Evolutionary conservation across 2,329 filamentous ascomycete species (phyloP), one percentile per base, ranked within the genome.

Genomic region (Podosphaera fusca): DNA sequence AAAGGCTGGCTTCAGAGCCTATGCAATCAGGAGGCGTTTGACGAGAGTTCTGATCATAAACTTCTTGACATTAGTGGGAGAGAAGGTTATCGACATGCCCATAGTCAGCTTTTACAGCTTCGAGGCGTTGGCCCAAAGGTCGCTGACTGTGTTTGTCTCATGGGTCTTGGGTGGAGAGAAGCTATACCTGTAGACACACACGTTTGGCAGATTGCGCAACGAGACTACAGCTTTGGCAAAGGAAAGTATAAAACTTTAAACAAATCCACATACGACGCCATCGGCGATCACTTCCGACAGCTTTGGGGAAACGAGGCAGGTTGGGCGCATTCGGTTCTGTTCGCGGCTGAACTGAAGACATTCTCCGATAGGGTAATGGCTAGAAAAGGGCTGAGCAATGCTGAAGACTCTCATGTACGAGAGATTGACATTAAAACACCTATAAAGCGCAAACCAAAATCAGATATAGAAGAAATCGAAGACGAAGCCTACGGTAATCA

Each of bases 311-410:
- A 84, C 58, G 86, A 96, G 64, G 92, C 92, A 1, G 92, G 92
- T 0, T 98, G 94, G 94, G 92, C 94, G 8, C 92, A 98, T 71
- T 94, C 87, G 2, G 92, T 98, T 7, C 74, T 98, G 10, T 98
- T 98, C 66, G 94, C 92, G 0, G 94, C 92, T 0, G 89, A 98
- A 66, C 69, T 98, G 58, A 85, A 80, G 65, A 79, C 86, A 0
- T 96, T 96, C 65, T 83, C 88, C 0, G 84, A 86, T 73, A 61
- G 63, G 33, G 38, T 42, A 67, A 66, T 61, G 34, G 69, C 72
- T 1, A 69, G 66, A 3, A 75, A 76, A 63, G 67, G 67, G 7
- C 72, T 75, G 61, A 64, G 77, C 30, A 72, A 76, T 57, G 70
- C 72, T 51, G 71, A 74, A 36, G 67, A 68, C 9, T 8, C 38